Evolutionary conservation across 148 eudicot genomes (phyloP).

Genomic region (Gaultheria prostrata): DNA sequence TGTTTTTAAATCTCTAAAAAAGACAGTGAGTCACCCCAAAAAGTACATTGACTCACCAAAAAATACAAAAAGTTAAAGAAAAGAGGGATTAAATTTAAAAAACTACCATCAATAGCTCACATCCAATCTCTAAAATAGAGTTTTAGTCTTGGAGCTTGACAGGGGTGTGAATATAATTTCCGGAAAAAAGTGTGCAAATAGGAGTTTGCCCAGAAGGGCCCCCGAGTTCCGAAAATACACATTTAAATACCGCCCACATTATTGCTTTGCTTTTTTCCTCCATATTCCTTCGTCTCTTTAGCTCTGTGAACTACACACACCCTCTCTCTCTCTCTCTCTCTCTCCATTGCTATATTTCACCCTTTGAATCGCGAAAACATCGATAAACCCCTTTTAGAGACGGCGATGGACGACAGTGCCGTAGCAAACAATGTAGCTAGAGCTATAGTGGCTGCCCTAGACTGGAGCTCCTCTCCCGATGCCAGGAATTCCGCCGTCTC

Average conservation of each 20-base stretch:
- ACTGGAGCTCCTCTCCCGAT: slow-evolving; percentile 76
- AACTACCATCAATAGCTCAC: too few relatives aligned
- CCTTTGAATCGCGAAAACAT: background rate
- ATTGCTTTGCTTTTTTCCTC: background rate
- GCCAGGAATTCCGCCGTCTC: slow-evolving; percentile 68
- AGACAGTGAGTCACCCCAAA: too few relatives aligned
- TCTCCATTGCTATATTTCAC: background rate
- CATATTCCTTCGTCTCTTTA: background rate
- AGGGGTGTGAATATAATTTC: too few relatives aligned
- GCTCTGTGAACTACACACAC: background rate
- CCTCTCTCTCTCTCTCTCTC: background rate
- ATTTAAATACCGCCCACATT: background rate
- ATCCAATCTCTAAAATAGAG: too few relatives aligned
- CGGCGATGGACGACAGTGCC: slow-evolving; percentile 49
- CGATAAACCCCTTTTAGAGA: slow-evolving; percentile 2
- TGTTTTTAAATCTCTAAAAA: too few relatives aligned
- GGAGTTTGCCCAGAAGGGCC: background rate
- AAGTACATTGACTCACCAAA: too few relatives aligned
- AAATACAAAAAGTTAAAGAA: too few relatives aligned
- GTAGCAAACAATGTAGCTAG: slow-evolving; percentile 63
- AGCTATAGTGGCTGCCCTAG: slow-evolving; percentile 77
- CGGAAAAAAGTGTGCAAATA: too few relatives aligned
- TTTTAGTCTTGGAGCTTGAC: too few relatives aligned
- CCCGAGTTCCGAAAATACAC: background rate
- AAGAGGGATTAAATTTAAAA: too few relatives aligned